Evolutionary conservation across 108 stramenopile species (phyloP).

Genomic region (Cylindrotheca fusiformis): DNA sequence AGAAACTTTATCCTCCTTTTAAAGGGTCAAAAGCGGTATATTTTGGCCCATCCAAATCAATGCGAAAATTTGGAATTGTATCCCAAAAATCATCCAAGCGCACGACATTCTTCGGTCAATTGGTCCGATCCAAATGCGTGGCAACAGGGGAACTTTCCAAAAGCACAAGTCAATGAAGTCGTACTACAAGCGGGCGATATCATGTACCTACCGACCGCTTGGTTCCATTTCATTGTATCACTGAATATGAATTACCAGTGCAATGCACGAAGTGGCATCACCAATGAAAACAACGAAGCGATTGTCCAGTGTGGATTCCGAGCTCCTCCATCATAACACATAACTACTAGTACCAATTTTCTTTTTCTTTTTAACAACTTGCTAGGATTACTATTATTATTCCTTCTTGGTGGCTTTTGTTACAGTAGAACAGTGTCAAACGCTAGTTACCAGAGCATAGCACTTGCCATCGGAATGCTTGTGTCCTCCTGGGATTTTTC

Average conservation of each 20-base stretch:
- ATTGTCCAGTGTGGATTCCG: constrained; percentile 36
- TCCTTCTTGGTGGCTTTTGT: no score
- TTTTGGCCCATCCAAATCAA: constrained; percentile 89
- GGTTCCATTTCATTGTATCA: constrained; percentile 96
- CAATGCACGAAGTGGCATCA: constrained; percentile 89
- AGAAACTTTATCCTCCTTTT: constrained; percentile 88
- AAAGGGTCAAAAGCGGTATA: constrained; percentile 75
- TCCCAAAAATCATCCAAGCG: constrained; percentile 82
- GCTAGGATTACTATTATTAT: no score
- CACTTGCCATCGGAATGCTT: neutral
- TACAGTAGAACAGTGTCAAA: no score
- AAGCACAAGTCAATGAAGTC: constrained; percentile 77
- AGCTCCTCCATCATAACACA: no score
- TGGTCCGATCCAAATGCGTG: constrained; percentile 67
- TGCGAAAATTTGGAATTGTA: constrained; percentile 84
- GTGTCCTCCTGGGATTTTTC: neutral
- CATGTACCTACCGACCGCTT: constrained; percentile 92
- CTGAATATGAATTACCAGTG: constrained; percentile 94
- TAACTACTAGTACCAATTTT: neutral
- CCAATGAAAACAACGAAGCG: constrained; percentile 20
- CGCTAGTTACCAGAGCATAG: no score
- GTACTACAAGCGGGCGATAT: constrained; percentile 94
- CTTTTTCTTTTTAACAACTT: no score
- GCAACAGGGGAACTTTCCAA: constrained; percentile 14
- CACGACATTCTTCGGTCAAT: constrained; percentile 81